phyloP scores from a whole-genome alignment of 177 flowering plant species.

The Vitis hybrid region DNA sequence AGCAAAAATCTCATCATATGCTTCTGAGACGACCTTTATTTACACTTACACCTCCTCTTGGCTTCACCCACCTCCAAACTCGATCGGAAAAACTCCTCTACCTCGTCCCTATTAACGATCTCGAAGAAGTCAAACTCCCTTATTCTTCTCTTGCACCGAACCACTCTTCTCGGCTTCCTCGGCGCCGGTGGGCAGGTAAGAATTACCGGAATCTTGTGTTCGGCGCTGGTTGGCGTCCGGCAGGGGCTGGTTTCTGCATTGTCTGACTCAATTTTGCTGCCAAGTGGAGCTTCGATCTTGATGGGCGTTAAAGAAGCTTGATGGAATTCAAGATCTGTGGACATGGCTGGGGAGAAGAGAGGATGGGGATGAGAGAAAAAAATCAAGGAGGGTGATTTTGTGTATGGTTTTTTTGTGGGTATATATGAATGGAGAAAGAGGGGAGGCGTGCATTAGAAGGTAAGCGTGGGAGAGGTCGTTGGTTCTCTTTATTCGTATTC shows the following conservation, averaged over 20 bases:
- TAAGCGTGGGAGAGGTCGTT: constrained; percentile 17
- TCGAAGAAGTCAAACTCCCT: constrained; percentile 33
- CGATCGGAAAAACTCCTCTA: constrained; percentile 29
- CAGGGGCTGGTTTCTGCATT: constrained; percentile 8
- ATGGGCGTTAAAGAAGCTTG: background rate
- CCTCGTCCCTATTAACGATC: constrained; percentile 22
- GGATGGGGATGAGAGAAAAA: background rate
- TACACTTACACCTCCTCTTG: constrained; percentile 22
- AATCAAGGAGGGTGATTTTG: background rate
- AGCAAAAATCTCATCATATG: background rate
- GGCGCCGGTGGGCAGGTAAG: constrained; percentile 56
- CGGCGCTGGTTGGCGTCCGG: constrained; percentile 42
- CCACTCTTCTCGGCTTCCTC: constrained; percentile 23
- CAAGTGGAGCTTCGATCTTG: background rate
- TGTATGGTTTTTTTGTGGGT: background rate
- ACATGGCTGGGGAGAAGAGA: constrained; percentile 16
- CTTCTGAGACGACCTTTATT: constrained; percentile 5
- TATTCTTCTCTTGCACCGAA: constrained; percentile 42
- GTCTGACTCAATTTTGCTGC: no score
- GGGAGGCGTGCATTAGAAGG: constrained; percentile 28
- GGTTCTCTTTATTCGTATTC: constrained; percentile 3
- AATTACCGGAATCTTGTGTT: constrained; percentile 40
- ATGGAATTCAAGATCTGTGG: constrained; percentile 31
- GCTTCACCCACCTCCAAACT: constrained; percentile 4
- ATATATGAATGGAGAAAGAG: background rate